phyloP scores from a whole-genome alignment of 495 filamentous ascomycete species.

The Glonium stellatum region DNA sequence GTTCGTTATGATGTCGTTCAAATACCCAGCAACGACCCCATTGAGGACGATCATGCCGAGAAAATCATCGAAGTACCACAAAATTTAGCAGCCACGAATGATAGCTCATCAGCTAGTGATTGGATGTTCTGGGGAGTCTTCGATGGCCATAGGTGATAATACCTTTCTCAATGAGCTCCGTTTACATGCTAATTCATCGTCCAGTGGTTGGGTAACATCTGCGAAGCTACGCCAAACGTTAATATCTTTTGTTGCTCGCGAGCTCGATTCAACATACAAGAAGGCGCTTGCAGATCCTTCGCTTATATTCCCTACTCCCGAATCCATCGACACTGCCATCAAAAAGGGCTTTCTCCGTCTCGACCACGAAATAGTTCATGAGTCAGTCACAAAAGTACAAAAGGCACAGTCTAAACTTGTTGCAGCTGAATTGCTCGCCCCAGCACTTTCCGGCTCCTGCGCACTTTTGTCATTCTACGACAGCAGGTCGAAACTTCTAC shows the following conservation, averaged over 20 bases:
- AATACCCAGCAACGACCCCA: conserved; percentile 91
- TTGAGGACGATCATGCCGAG: conserved; percentile 96
- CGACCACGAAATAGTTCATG: conserved; percentile 88
- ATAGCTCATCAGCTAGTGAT: conserved; percentile 58
- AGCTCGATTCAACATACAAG: conserved; percentile 91
- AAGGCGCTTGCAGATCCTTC: conserved; percentile 57
- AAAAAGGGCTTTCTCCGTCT: conserved; percentile 83
- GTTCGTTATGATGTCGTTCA: conserved; percentile 94
- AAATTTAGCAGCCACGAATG: conserved; percentile 44
- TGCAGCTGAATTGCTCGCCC: conserved; percentile 85
- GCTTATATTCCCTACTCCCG: conserved; percentile 55
- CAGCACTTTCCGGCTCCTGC: conserved; percentile 91
- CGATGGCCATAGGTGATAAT: conserved; percentile 79
- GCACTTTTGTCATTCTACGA: conserved; percentile 96
- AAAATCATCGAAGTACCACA: conserved; percentile 87
- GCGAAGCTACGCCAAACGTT: conserved; percentile 90
- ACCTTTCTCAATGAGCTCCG: not conserved
- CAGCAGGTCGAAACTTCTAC: conserved; percentile 68
- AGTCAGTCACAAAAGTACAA: conserved; percentile 78
- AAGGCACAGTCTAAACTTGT: conserved; percentile 78
- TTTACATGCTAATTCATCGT: not conserved
- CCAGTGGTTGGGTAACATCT: conserved; percentile 92
- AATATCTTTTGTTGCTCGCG: conserved; percentile 84
- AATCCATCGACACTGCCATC: conserved; percentile 81
- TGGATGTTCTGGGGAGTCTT: conserved; percentile 99